Evolutionary conservation across 352 stramenopile species (phyloP).

Genomic region (Globisporangium recalcitrans): DNA sequence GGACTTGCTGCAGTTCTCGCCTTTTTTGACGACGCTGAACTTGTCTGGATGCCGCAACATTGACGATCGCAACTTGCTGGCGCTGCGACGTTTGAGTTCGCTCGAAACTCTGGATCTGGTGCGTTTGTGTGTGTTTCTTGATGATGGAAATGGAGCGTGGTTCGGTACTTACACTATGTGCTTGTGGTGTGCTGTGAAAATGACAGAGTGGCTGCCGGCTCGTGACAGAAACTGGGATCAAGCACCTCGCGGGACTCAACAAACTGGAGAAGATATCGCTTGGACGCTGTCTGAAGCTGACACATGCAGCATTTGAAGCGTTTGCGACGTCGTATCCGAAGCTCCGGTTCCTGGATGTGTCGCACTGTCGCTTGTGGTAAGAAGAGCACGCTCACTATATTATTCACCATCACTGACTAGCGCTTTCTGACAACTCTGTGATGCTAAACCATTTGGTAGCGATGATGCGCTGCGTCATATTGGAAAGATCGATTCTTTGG

Average conservation of each 20-base stretch:
- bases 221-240: slow-evolving; percentile 51
- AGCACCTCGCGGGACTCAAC: slow-evolving; percentile 35
- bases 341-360: slow-evolving; percentile 47
- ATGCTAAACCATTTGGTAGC: slow-evolving; percentile 16
- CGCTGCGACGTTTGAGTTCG: slow-evolving; percentile 28
- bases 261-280: slow-evolving; percentile 49
- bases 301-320: slow-evolving; percentile 36
- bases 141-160: not conserved
- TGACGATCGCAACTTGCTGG: slow-evolving; percentile 47
- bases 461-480: slow-evolving; percentile 28
- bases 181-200: not conserved
- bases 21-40: slow-evolving; percentile 46
- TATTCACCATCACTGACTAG: not conserved
- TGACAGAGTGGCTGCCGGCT: slow-evolving; percentile 44
- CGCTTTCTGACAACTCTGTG: not conserved
- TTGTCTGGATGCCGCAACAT: slow-evolving; percentile 57
- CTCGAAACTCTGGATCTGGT: slow-evolving; percentile 59
- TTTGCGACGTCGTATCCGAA: slow-evolving; percentile 35
- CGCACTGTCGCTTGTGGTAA: slow-evolving; percentile 48
- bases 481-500: slow-evolving; percentile 27
- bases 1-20: slow-evolving; percentile 53
- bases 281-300: slow-evolving; percentile 50
- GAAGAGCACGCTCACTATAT: not conserved
- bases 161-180: not conserved
- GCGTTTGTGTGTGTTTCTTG: slow-evolving; percentile 9